These are phyloP conservation scores for Thuidium tamariscinum DNA, from an alignment of 225 moss, liverwort and hornwort genomes.

Conservation along the genomic window DNA sequence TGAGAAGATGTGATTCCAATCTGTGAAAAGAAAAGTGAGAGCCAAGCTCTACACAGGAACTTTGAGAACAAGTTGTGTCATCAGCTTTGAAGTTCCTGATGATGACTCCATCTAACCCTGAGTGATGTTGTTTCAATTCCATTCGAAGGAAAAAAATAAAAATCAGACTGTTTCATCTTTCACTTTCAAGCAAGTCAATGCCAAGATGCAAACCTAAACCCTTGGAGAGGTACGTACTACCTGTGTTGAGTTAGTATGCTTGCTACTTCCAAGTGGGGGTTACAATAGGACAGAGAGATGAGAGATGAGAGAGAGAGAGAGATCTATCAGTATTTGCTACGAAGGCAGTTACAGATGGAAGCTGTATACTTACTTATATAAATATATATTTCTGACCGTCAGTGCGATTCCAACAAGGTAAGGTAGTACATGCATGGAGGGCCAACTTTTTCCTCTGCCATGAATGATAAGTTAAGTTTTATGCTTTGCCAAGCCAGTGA, in stretches of 20 bases:
- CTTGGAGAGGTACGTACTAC: neutral
- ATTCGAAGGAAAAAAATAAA: neutral
- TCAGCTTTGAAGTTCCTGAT: neutral
- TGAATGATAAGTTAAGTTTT: no score
- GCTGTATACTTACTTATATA: no score
- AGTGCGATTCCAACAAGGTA: neutral
- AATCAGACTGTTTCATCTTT: neutral
- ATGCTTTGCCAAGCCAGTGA: no score
- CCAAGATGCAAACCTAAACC: neutral
- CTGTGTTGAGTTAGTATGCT: neutral
- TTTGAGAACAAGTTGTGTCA: neutral
- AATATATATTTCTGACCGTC: neutral
- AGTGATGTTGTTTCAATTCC: no score
- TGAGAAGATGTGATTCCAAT: neutral
- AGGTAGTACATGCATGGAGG: neutral
- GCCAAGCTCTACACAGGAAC: neutral
- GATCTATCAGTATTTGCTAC: neutral
- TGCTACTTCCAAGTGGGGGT: neutral
- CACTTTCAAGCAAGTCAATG: neutral
- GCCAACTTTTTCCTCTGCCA: neutral
- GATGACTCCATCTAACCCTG: fast-evolving
- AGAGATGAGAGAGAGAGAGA: neutral
- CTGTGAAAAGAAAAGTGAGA: neutral
- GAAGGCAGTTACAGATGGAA: slow-evolving; percentile 11
- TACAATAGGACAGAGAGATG: neutral